Evolutionary conservation across 768 basidiomycete species (phyloP), one percentile per base, ranked within the genome.

Genomic region (Trametes sanguinea): DNA sequence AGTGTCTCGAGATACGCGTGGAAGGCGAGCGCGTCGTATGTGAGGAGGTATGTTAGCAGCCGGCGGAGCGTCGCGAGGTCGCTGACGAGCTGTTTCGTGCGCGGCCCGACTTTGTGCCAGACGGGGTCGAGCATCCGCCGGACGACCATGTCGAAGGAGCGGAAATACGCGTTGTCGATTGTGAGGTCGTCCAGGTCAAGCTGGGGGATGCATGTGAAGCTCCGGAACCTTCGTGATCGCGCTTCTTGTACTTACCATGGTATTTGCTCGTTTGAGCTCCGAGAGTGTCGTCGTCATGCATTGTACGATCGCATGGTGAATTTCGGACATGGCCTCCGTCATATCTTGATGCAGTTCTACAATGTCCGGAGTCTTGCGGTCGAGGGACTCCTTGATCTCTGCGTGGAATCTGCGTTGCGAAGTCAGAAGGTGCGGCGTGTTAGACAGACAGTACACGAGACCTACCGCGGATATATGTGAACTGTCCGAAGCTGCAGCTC

Each of bases 91-190:
- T 95, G 92, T 67, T 92, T 94, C 4, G 95, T 98, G 62, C 85
- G 89, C 1, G 92, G 87, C 0, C 94, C 94, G 30, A 96, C 95
- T 75, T 94, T 93, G 74, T 98, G 95, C 96, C 97, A 98, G 6
- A 97, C 89, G 0, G 94, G 83, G 73, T 97, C 94, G 7, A 98
- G 83, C 69, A 95, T 94, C 35, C 85, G 84, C 3, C 95, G 85
- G 2, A 98, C 94, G 52, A 96, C 82, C 17, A 83, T 76, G 69
- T 98, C 95, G 69, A 98, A 99, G 1, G 91, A 93, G 37, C 87
- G 86, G 74, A 98, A 98, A 68, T 98, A 95, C 0, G 95, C 93
- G 68, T 90, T 95, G 69, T 97, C 92, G 50, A 98, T 83, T 29
- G 85, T 94, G 61, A 98, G 80, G 64, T 97, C 95, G 66, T 98